Evolutionary conservation across 2,329 filamentous ascomycete species (phyloP), one percentile per base, ranked within the genome.

Genomic region (Eurotiales sp.): DNA sequence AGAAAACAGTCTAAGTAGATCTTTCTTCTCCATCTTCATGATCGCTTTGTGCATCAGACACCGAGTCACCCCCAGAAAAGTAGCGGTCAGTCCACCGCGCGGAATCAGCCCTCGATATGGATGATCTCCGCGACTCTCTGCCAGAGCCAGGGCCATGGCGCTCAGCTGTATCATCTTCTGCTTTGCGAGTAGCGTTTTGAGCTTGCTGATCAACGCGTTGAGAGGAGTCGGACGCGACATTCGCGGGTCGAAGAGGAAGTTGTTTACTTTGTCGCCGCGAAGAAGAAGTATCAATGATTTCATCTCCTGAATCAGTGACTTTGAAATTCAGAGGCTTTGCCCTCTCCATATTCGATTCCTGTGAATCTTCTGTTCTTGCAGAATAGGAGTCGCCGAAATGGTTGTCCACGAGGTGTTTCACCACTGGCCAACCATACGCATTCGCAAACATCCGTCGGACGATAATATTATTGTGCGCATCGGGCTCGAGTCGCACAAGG

Each of bases 401-500:
- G 0, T 90, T 90, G 62, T 97, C 91, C 47, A 93, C 92, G 17
- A 97, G 74, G 70, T 99, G 93, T 71, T 96, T 91, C 45, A 97
- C 77, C 1, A 99, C 93, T 0, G 93, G 93, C 93, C 93, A 99
- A 2, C 93, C 93, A 61, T 95, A 95, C 0, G 93, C 93, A 64
- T 99, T 99, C 51, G 90, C 86, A 67, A 99, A 99, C 85, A 90
- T 95, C 51, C 93, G 86, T 14, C 93, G 86, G 21, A 99, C 93
- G 54, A 97, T 87, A 59, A 99, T 95, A 69, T 99, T 99, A 71
- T 99, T 99, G 73, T 99, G 93, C 0, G 93, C 93, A 70, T 99
- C 93, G 0, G 93, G 93, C 66, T 99, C 92, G 2, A 99, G 78
- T 49, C 93, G 87, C 12, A 99, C 93, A 3, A 99, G 81, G 1